Evolutionary conservation across 768 basidiomycete genomes (phyloP), one percentile per base, ranked within the genome.

Genomic region (Tulasnella sp.): DNA sequence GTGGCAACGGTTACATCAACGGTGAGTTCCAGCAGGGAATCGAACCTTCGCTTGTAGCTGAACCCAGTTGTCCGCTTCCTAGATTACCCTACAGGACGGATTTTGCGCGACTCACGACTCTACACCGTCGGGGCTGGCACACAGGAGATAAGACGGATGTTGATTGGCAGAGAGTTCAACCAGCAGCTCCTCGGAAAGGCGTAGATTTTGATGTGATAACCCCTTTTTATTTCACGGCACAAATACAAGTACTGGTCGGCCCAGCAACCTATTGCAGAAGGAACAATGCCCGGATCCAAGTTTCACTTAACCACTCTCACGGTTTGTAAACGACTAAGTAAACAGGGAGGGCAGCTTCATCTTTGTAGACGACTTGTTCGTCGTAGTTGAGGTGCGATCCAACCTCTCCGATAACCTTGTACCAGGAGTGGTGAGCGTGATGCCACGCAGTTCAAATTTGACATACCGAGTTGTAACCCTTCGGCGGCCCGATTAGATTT

Each of bases 51-150:
- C 58, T n/a, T 58, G 36, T 19, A 36, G 8, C 31, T 37, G 3
- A 22, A 36, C n/a, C 25, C 69, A 40, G 36, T 38, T 40, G 52
- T 76, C 77, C 40, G 79, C 22, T 34, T 45, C 22, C 9, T 80
- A 96, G 96, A 98, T 79, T 98, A 96, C 80, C 93, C 94, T 3
- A 88, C 91, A 79, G 96, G 94, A 19, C 90, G 96, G 39, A 89
- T 96, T 79, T 84, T 97, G 67, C 88, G 96, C 69, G 96, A 98
- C 81, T 88, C 96, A 19, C 85, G 94, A 79, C 83, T 98, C 58
- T 98, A 97, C 82, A 90, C 93, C 34, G 95, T 98, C 77, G 96
- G 96, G 36, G 96, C 96, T n/a, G 96, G 96, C 22, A 96, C 96
- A 31, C 96, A 97, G 82, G 96, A 97, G 85, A 96, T 97, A 74